Evolutionary conservation across 2,329 filamentous ascomycete species (phyloP), one percentile per base, ranked within the genome.

Genomic region (Botrytis fragariae): DNA sequence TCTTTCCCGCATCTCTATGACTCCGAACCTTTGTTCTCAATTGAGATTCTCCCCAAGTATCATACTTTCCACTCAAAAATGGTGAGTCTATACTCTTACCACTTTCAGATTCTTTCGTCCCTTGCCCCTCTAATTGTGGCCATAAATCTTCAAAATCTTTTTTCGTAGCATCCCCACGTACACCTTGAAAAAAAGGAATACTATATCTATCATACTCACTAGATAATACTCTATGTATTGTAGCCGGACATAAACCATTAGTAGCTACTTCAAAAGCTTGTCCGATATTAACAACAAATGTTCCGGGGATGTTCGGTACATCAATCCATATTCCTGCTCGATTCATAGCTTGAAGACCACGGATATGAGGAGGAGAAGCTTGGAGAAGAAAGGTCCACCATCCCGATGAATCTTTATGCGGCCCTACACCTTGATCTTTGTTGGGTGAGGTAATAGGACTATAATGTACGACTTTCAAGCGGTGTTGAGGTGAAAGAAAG

Each of bases 11-110:
- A 5, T 69, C 63, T 25, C 16, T 37, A 16, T 72, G 71, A n/a
- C 71, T 72, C 20, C 71, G 22, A 48, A 72, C n/a, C n/a, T 72
- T 72, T 4, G 71, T 72, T 22, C 71, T 72, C 20, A 72, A n/a
- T 32, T 72, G 71, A 45, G 71, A 72, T 69, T 72, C 71, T 37
- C 71, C 71, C 71, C 63, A 72, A 5, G 63, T 72, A 10, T 72
- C 25, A 51, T 72, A 72, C 6, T 61, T 72, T 39, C 71, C 32
- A 3, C n/a, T 69, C 35, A 48, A 39, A 14, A 69, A 72, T 16
- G 71, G 63, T 7, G 63, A 72, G 9, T 72, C 71, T 37, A 72
- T 51, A 32, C 14, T 45, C 18, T 42, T 42, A 16, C 71, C 16
- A 12, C 68, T 39, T 39, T 61, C 20, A 1, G 71, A 69, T 35